Percentiles rank a stretch among this genome's conserved stretches.
Conservation (phyloP, 257 asterid species). For the Scutellaria barbata region DNA sequence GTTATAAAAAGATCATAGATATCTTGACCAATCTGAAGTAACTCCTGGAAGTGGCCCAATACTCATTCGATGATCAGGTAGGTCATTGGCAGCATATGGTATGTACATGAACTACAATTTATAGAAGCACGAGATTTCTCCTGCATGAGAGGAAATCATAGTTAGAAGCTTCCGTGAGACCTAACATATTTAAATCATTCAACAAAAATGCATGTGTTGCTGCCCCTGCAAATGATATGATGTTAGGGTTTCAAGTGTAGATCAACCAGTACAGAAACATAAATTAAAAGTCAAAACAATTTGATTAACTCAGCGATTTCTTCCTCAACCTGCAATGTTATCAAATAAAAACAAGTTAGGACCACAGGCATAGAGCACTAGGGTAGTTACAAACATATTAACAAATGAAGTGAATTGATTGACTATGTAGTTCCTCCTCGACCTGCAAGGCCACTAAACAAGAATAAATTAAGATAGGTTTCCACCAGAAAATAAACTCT, state of each 20-base stretch:
- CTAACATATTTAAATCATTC: slow-evolving; percentile 16
- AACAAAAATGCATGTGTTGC: slow-evolving; percentile 35
- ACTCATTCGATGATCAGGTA: not conserved
- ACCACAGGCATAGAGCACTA: not conserved
- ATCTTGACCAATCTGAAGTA: not conserved
- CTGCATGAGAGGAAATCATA: slow-evolving; percentile 33
- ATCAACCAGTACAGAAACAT: slow-evolving; percentile 22
- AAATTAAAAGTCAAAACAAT: slow-evolving; percentile 22
- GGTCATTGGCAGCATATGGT: slow-evolving; percentile 13
- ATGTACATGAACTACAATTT: not conserved
- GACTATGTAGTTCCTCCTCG: slow-evolving; percentile 29
- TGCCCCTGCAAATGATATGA: slow-evolving; percentile 60
- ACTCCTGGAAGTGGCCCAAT: not conserved
- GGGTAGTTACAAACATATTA: not conserved
- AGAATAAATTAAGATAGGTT: slow-evolving; percentile 14
- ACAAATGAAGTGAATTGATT: slow-evolving; percentile 21
- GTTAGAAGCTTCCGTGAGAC: slow-evolving; percentile 35
- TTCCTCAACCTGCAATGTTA: slow-evolving; percentile 38
- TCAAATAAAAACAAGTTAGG: slow-evolving; percentile 21
- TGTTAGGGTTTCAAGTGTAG: slow-evolving; percentile 35
- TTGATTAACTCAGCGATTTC: slow-evolving; percentile 15
- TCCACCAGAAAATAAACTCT: slow-evolving; percentile 35
- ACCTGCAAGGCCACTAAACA: slow-evolving; percentile 42
- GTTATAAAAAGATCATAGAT: not conserved
- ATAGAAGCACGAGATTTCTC: not conserved